phyloP scores from a whole-genome alignment of 805 yeast genomes.

The Priceomyces castillae region DNA sequence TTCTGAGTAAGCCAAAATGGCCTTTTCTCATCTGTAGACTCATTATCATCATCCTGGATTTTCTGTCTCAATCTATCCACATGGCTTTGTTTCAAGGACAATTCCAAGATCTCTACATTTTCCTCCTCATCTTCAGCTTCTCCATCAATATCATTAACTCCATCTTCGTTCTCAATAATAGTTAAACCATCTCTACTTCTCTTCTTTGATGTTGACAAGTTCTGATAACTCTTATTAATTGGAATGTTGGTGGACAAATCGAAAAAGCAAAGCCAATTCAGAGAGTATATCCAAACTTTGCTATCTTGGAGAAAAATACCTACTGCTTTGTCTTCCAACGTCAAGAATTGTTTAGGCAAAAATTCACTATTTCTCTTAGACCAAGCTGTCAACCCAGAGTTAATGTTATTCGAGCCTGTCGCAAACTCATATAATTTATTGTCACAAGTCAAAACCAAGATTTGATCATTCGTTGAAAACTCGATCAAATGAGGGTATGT shows the following conservation, averaged over 20 bases:
- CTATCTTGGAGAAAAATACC: slow-evolving; percentile 55
- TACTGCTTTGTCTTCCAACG: slow-evolving; percentile 62
- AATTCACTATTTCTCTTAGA: slow-evolving; percentile 71
- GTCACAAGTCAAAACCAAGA: slow-evolving; percentile 69
- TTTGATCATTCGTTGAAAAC: slow-evolving; percentile 50
- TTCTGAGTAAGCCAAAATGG: slow-evolving; percentile 76
- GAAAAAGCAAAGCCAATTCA: slow-evolving; percentile 74
- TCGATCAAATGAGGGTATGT: slow-evolving; percentile 58
- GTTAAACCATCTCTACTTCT: slow-evolving; percentile 44
- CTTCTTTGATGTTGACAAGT: slow-evolving; percentile 31
- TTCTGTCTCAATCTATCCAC: slow-evolving; percentile 34
- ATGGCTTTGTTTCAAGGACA: slow-evolving; percentile 29
- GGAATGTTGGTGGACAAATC: slow-evolving; percentile 63
- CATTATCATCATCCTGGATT: slow-evolving; percentile 40
- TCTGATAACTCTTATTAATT: slow-evolving; percentile 28
- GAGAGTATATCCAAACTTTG: slow-evolving; percentile 83
- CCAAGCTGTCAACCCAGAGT: slow-evolving; percentile 67
- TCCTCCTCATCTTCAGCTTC: slow-evolving; percentile 20
- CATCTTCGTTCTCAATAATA: slow-evolving; percentile 26
- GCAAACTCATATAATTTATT: slow-evolving; percentile 65
- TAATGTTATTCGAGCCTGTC: slow-evolving; percentile 19
- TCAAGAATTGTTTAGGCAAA: slow-evolving; percentile 62
- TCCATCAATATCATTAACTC: slow-evolving; percentile 19
- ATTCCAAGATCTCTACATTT: slow-evolving; percentile 24
- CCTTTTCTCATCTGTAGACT: slow-evolving; percentile 30